A percentile compares a stretch with the other conserved stretches of the same genome.
These are phyloP conservation scores for Xerocomellus amylosporus DNA, from an alignment of 768 basidiomycete species.

Conservation along the genomic window DNA sequence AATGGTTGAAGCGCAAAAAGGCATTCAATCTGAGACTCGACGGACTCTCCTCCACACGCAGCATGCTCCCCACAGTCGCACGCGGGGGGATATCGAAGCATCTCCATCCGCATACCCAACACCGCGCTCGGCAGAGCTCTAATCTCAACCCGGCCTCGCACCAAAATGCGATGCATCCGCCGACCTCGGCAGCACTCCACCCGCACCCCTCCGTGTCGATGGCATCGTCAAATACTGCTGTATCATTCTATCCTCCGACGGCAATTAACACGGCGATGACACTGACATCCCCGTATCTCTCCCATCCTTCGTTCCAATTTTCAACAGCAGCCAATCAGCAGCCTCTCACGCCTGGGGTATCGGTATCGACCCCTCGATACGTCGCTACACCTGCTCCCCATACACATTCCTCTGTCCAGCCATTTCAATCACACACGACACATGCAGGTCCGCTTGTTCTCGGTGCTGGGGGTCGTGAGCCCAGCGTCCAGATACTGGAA, in stretches of 20 bases:
- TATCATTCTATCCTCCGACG: constrained; percentile 31
- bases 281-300: constrained; percentile 33
- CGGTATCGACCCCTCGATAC: constrained; percentile 7
- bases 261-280: constrained; percentile 30
- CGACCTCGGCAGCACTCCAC: constrained; percentile 14
- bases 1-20: constrained; percentile 59
- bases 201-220: constrained; percentile 15
- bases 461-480: constrained; percentile 35
- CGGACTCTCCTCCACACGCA: constrained; percentile 36
- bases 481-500: constrained; percentile 54
- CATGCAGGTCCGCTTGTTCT: constrained; percentile 26
- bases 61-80: constrained; percentile 15
- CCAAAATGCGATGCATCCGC: constrained; percentile 12
- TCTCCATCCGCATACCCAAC: constrained; percentile 23
- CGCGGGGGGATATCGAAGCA: constrained; percentile 29
- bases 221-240: constrained; percentile 16
- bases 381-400: constrained; percentile 13
- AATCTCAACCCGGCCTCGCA: constrained; percentile 32
- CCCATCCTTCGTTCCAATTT: constrained; percentile 30
- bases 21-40: constrained; percentile 52
- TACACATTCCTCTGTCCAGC: constrained; percentile 6
- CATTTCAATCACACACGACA: constrained; percentile 8
- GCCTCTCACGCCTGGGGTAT: constrained; percentile 8
- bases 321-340: constrained; percentile 12
- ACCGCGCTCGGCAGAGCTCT: constrained; percentile 31